A percentile compares a stretch with the other conserved stretches of the same genome.
Conservation (phyloP, 345 rosid species). For the Dipteronia dyeriana region DNA sequence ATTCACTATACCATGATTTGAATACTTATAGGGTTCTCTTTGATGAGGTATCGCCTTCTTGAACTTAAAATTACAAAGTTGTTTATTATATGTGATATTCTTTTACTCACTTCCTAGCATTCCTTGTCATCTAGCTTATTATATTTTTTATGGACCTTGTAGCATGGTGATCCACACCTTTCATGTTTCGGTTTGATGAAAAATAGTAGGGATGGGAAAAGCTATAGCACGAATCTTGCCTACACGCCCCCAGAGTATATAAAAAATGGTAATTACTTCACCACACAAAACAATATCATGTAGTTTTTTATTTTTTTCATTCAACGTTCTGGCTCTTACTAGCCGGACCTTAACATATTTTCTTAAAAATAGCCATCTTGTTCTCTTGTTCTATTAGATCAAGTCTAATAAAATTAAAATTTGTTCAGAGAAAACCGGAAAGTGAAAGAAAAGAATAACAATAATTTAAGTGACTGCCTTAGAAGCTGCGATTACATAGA, state of each 20-base stretch:
- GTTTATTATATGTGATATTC: neutral
- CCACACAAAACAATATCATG: neutral
- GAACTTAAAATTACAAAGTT: neutral
- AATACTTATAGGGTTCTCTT: constrained; percentile 97
- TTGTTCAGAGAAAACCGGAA: neutral
- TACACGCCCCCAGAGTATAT: constrained; percentile 97
- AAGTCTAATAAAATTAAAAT: neutral
- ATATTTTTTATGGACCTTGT: constrained; percentile 29
- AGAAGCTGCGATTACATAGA: neutral
- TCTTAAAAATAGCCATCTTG: neutral
- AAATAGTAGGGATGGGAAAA: constrained; percentile 90
- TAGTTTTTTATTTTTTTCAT: neutral
- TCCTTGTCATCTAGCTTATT: constrained; percentile 6
- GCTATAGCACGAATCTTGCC: constrained; percentile 93
- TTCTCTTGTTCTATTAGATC: neutral
- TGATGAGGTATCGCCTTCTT: constrained; percentile 70
- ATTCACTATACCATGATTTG: constrained; percentile 87
- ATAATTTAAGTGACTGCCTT: neutral
- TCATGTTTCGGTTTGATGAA: constrained; percentile 99
- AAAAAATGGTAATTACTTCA: constrained; percentile 59
- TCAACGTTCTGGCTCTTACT: constrained; percentile 14
- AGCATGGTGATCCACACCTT: constrained; percentile 98
- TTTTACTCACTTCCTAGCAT: constrained; percentile 2
- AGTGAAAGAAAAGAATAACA: neutral
- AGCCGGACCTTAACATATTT: neutral